phyloP scores from a whole-genome alignment of 2,329 filamentous ascomycete genomes.

The Penicillium crustosum region DNA sequence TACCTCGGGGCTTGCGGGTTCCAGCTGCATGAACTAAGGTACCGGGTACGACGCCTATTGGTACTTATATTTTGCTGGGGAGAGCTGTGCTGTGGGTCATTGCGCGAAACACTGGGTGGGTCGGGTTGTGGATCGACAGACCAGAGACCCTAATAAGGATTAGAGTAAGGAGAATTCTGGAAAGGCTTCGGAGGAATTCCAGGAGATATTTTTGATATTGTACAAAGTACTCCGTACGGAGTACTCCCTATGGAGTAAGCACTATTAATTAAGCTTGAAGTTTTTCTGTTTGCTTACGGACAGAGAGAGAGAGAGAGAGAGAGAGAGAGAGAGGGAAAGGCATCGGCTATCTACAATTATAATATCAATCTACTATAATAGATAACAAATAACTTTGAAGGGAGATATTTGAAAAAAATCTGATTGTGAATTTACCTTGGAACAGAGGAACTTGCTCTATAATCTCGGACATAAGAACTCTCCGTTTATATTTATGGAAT shows the following conservation, averaged over 20 bases:
- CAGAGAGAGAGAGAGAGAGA: background rate
- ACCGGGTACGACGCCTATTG: constrained; percentile 16
- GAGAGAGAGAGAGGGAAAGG: background rate
- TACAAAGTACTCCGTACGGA: background rate
- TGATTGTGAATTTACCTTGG: background rate
- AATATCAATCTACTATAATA: background rate
- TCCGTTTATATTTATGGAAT: background rate
- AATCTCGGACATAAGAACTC: background rate
- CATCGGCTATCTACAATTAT: background rate
- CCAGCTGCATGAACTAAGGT: constrained; percentile 4
- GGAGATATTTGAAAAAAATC: background rate
- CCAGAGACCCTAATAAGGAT: constrained; percentile 3
- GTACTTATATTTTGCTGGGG: constrained; percentile 9
- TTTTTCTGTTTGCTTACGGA: background rate
- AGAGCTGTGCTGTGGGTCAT: constrained; percentile 21
- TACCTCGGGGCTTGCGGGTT: constrained; percentile 10
- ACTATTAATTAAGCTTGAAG: background rate
- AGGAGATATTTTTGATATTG: background rate
- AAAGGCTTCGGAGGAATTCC: background rate
- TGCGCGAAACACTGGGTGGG: constrained; percentile 28
- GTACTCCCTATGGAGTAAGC: background rate
- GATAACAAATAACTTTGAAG: background rate
- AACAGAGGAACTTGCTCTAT: background rate
- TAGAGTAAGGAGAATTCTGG: constrained; percentile 3
- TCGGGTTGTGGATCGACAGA: constrained; percentile 23